phyloP scores from a whole-genome alignment of 257 asterid genomes.

The Eucommia ulmoides region DNA sequence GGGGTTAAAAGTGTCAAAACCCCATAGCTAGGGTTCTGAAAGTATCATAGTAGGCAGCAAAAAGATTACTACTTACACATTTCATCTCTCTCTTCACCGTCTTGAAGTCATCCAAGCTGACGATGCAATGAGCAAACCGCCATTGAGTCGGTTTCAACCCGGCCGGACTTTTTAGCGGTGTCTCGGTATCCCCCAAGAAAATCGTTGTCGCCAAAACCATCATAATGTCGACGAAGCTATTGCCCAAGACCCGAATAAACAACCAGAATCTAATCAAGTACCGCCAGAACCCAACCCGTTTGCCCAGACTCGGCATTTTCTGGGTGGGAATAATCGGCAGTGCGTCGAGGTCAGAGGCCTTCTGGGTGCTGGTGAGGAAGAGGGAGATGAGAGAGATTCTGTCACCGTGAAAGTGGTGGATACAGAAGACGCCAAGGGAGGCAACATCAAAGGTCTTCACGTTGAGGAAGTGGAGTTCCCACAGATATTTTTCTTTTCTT shows the following conservation, averaged over 20 bases:
- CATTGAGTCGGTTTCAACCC: neutral
- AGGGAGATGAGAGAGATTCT: neutral
- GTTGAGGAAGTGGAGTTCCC: too few relatives aligned
- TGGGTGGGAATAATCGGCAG: neutral
- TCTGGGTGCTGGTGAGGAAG: neutral
- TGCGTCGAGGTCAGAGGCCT: neutral
- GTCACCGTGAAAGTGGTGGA: neutral
- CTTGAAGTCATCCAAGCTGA: neutral
- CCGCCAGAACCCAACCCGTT: too few relatives aligned
- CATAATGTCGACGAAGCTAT: neutral
- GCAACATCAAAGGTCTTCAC: too few relatives aligned
- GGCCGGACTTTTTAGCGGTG: neutral
- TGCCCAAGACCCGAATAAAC: too few relatives aligned
- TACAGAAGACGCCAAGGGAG: too few relatives aligned
- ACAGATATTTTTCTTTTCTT: too few relatives aligned
- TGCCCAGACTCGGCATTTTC: too few relatives aligned
- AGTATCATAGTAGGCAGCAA: too few relatives aligned
- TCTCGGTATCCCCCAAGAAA: neutral
- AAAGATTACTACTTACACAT: too few relatives aligned
- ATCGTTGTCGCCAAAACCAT: neutral
- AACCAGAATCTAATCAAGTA: too few relatives aligned
- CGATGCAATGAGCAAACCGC: neutral
- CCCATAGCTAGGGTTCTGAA: too few relatives aligned
- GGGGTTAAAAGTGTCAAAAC: too few relatives aligned
- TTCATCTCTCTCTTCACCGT: neutral